phyloP scores from a whole-genome alignment of 1,284 basidiomycete genomes.

The Ceratobasidium sp. region DNA sequence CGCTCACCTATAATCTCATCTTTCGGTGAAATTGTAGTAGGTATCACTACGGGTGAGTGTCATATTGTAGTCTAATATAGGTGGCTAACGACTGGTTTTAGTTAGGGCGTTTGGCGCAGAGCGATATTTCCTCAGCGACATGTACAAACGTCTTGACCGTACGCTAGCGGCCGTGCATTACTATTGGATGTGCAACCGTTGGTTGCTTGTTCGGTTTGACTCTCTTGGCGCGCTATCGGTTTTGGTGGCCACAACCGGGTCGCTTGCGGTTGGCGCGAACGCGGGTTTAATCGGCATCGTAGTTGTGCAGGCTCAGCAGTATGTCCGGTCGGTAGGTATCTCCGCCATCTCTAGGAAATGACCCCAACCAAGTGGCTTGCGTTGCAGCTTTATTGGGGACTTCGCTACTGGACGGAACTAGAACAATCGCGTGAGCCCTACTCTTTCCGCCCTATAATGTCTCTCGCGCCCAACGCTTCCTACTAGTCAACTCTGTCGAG shows the following conservation, averaged over 20 bases:
- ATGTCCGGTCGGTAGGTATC: slow-evolving; percentile 8
- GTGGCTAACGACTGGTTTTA: background rate
- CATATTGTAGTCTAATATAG: too few species aligned
- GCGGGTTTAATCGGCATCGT: slow-evolving; percentile 20
- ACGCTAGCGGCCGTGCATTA: slow-evolving; percentile 39
- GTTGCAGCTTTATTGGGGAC: slow-evolving; percentile 4
- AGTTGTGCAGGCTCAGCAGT: slow-evolving; percentile 23
- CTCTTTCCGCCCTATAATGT: too few species aligned
- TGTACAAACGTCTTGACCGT: slow-evolving; percentile 37
- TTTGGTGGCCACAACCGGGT: slow-evolving; percentile 67
- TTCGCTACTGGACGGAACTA: slow-evolving; percentile 46
- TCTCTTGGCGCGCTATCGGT: slow-evolving; percentile 72
- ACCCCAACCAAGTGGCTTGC: too few species aligned
- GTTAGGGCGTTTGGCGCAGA: slow-evolving; percentile 43
- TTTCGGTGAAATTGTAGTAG: slow-evolving; percentile 32
- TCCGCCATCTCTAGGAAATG: too few species aligned
- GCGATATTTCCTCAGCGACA: slow-evolving; percentile 10
- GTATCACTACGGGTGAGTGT: slow-evolving; percentile 13
- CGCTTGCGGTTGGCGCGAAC: slow-evolving; percentile 12
- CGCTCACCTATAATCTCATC: slow-evolving; percentile 42
- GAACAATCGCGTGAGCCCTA: slow-evolving; percentile 48
- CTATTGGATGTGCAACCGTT: slow-evolving; percentile 46
- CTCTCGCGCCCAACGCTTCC: slow-evolving; percentile 36
- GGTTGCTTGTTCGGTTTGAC: slow-evolving; percentile 60
- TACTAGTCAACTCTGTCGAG: slow-evolving; percentile 75